phyloP scores from a whole-genome alignment of 2,329 filamentous ascomycete species.

The Aspergillus oerlinghausenensis region DNA sequence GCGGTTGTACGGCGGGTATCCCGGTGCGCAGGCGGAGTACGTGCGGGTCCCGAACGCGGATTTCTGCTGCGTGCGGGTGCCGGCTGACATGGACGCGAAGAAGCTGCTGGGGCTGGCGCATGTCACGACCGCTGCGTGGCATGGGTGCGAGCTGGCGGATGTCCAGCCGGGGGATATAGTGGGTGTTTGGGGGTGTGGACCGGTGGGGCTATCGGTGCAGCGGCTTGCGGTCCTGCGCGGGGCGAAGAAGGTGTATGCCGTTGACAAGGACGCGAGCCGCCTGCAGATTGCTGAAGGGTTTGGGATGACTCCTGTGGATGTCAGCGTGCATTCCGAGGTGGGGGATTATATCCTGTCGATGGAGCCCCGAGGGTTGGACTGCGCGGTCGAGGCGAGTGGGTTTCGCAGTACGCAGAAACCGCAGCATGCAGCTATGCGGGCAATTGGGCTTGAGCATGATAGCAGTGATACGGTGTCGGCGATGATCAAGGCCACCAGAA shows the following conservation, averaged over 20 bases:
- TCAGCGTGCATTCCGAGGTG: neutral
- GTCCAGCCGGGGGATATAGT: slow-evolving; percentile 27
- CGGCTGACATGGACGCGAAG: slow-evolving; percentile 20
- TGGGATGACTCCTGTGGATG: neutral
- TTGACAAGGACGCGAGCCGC: slow-evolving; percentile 27
- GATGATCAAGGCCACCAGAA: slow-evolving; percentile 26
- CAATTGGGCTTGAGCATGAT: slow-evolving; percentile 21
- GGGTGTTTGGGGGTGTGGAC: slow-evolving; percentile 31
- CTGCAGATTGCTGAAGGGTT: neutral
- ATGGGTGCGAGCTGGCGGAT: slow-evolving; percentile 29
- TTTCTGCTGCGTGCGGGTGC: slow-evolving; percentile 25
- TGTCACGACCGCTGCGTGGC: slow-evolving; percentile 31
- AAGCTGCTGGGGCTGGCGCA: slow-evolving; percentile 29
- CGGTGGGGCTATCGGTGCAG: slow-evolving; percentile 28
- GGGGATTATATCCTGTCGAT: slow-evolving; percentile 28
- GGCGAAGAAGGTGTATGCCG: slow-evolving; percentile 28
- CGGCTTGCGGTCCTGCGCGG: slow-evolving; percentile 25
- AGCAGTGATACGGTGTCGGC: slow-evolving; percentile 24
- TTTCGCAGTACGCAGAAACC: slow-evolving; percentile 21
- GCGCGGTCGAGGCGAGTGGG: slow-evolving; percentile 28
- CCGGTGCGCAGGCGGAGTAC: slow-evolving; percentile 35
- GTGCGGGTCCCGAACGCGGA: slow-evolving; percentile 34
- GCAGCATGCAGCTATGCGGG: slow-evolving; percentile 19
- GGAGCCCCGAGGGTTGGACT: slow-evolving; percentile 26
- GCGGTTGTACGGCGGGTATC: slow-evolving; percentile 29